A percentile compares a stretch with the other conserved stretches of the same genome.
Evolutionary conservation across 371 early-diverging fungal genomes (phyloP).

Genomic region (Rhizomucor miehei): DNA sequence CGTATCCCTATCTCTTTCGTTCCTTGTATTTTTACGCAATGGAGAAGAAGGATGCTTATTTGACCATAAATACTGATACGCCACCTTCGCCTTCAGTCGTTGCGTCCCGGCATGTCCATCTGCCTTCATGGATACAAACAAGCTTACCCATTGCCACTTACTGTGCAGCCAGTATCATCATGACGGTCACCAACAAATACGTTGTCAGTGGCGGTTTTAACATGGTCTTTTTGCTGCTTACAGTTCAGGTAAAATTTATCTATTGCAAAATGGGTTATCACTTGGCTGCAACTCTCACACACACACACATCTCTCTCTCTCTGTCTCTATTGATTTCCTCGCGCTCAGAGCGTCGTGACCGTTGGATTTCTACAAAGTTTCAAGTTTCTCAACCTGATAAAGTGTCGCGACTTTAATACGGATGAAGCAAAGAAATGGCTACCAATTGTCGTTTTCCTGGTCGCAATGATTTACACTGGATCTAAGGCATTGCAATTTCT

Average conservation of each 20-base stretch:
- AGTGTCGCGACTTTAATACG: conserved; percentile 60
- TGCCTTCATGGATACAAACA: conserved; percentile 5
- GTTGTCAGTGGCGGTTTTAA: conserved; percentile 82
- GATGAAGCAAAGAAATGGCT: conserved; percentile 82
- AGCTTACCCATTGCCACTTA: conserved; percentile 69
- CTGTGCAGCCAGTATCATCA: conserved; percentile 79
- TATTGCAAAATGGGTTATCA: no score
- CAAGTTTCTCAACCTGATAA: conserved; percentile 63
- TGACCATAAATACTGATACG: conserved; percentile 5
- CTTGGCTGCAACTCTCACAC: no score
- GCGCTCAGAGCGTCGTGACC: conserved; percentile 33
- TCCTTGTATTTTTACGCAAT: neutral
- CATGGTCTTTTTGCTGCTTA: conserved; percentile 89
- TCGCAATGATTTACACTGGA: conserved; percentile 98
- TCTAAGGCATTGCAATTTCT: conserved; percentile 92
- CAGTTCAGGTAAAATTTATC: conserved; percentile 64
- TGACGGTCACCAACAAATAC: conserved; percentile 91
- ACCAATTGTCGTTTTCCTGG: conserved; percentile 82
- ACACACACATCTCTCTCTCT: no score
- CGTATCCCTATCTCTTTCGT: no score
- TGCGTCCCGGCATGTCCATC: conserved; percentile 13
- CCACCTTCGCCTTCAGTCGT: conserved; percentile 8
- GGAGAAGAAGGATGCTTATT: conserved; percentile 7
- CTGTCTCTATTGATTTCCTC: no score
- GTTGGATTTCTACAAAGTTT: conserved; percentile 42